Base-by-base conservation (phyloP, 768 basidiomycete genomes). In the Royoungia palumana region DNA sequence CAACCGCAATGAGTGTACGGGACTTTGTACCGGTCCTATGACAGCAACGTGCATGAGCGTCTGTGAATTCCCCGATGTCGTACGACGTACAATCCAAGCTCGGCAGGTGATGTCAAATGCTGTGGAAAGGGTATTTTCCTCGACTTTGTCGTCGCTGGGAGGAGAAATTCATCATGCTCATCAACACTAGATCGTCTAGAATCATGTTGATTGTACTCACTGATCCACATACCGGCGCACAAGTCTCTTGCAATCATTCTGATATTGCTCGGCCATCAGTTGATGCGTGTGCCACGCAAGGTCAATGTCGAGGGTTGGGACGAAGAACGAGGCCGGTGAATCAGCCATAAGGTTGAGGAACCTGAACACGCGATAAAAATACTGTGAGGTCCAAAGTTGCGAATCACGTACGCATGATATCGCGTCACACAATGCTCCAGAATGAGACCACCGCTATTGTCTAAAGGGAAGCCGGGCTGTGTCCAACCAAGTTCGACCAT, bases 241-340 rank as follows among this genome's bases (percentile, higher is more conserved):
- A 44, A 68, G 63, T 0, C 21, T 51, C 44, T 60, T 58, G 41
- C 76, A 75, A 45, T 81, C 72, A 0, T 32, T 46, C 5, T 67
- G 60, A 59, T 86, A 86, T 30, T 61, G 60, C 1, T 42, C 39
- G 0, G 70, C 70, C 54, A 71, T 66, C 2, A 86, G 70, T 53
- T 85, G 84, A 51, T 87, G 83, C 0, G 83, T 83, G 53, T 88
- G 85, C 83, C 85, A 86, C 1, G 75, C 80, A 34, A 88, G 72
- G 53, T 87, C 85, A 39, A 87, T 84, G 49, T 87, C 83, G 12
- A 87, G 66, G 0, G 82, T 85, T 5, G 82, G 80, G 2, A 81
- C 79, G 27, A 75, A 72, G 59, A 78, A 75, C 0, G 70, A 65
- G 1, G 59, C 63, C 0, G 75, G 71, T 0, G 74, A 72, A 13